Evolutionary conservation across 2,329 filamentous ascomycete species (phyloP), one percentile per base, ranked within the genome.

Genomic region (Lecanicillium sp.): DNA sequence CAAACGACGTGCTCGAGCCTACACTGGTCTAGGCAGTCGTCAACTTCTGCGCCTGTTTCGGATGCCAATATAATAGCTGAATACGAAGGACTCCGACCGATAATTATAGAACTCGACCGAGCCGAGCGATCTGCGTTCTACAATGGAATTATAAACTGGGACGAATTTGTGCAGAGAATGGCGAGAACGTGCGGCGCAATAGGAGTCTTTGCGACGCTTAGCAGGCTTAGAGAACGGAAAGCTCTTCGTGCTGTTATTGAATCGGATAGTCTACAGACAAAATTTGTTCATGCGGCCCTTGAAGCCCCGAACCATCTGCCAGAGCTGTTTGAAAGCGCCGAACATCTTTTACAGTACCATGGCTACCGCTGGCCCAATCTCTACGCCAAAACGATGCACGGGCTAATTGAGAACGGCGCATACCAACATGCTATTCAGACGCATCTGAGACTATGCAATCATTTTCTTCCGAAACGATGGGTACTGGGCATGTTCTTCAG

Each of bases 301-400:
- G 44, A 51, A 12, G 43, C 59, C 15, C 51, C 60, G 26, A 45
- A 40, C 10, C 57, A 60, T 29, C 56, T 65, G 42, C 46, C 53
- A 9, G 39, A 54, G 19, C 49, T 66, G 32, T 55, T 64, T 43
- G 39, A 49, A n/a, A 52, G 57, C 21, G 62, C 59, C 4, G 50
- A 58, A 29, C 40, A 56, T 60, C 68, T 79, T 48, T 58, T 61
- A 24, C 56, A 62, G 3, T 51, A 62, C 2, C 62, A 70, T 42
- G 54, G 58, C 24, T 67, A 67, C 11, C 59, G 58, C 33, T 80
- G 75, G 77, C 76, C 77, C 2, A 57, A 67, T 11, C 58, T 79
- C 2, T 79, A 80, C 53, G 58, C 61, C n/a, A 71, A 63, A n/a
- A 55, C 72, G 11, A 55, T 81, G 15, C 60, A 67, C 17, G 62